A percentile compares a stretch with the other conserved stretches of the same genome.
Evolutionary conservation across 495 filamentous ascomycete genomes (phyloP).

Genomic region (Neurospora sublineolata): DNA sequence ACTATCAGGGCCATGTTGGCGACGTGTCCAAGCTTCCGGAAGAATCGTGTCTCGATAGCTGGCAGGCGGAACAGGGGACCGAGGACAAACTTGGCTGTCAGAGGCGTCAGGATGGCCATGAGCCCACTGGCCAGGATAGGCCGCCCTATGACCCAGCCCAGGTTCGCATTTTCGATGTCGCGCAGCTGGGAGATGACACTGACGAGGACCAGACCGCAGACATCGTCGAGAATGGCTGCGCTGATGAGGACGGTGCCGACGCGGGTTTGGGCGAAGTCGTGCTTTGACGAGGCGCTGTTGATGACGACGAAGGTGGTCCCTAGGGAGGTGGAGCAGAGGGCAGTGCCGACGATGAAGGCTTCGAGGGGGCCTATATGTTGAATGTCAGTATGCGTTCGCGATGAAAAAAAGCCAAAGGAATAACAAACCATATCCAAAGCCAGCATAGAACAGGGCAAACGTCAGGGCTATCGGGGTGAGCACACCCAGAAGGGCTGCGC

Average conservation of each 20-base stretch:
- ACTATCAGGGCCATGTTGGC: slow-evolving; percentile 12
- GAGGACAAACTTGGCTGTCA: slow-evolving; percentile 5
- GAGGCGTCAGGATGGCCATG: slow-evolving; percentile 16
- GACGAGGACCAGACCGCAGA: slow-evolving; percentile 70
- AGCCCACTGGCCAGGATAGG: slow-evolving; percentile 16
- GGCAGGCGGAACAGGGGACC: slow-evolving; percentile 9
- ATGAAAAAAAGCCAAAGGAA: neutral
- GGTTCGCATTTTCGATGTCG: slow-evolving; percentile 2
- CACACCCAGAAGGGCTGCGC: slow-evolving; percentile 55
- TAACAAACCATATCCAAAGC: slow-evolving; percentile 12
- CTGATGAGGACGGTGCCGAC: slow-evolving; percentile 58
- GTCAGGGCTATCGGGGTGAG: slow-evolving; percentile 54
- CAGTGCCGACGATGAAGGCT: slow-evolving; percentile 64
- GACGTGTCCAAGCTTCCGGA: neutral
- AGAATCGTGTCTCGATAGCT: neutral
- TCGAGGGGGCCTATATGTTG: slow-evolving; percentile 38
- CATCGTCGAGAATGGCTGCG: slow-evolving; percentile 77
- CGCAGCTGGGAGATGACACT: slow-evolving; percentile 47
- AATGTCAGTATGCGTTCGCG: slow-evolving; percentile 10
- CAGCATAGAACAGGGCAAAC: slow-evolving; percentile 40
- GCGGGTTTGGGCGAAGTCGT: slow-evolving; percentile 43
- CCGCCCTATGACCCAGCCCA: slow-evolving; percentile 20
- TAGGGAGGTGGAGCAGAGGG: slow-evolving; percentile 63
- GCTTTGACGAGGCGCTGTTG: slow-evolving; percentile 30
- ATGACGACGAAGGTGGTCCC: slow-evolving; percentile 74